These are phyloP conservation scores for Corylus americana DNA, from an alignment of 306 rosid genomes.

Conservation along the genomic window DNA sequence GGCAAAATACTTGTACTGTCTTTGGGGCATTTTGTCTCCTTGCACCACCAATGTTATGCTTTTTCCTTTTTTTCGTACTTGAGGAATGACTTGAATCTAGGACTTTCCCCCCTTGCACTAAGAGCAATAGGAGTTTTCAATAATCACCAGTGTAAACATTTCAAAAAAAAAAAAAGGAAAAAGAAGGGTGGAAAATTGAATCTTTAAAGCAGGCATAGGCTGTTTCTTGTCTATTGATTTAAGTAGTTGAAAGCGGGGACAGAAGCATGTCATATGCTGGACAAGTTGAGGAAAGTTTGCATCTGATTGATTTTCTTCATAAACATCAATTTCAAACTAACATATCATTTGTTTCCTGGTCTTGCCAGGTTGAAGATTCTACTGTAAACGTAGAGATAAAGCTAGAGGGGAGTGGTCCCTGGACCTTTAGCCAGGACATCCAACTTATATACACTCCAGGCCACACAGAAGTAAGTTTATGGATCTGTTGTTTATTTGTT, in stretches of 20 bases:
- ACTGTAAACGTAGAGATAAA: constrained; percentile 14
- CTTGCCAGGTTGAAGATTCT: constrained; percentile 14
- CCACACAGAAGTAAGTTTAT: constrained; percentile 24
- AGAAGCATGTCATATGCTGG: background rate
- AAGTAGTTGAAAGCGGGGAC: too few relatives aligned
- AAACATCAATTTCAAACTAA: background rate
- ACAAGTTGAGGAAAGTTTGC: background rate
- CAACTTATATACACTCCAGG: constrained; percentile 25
- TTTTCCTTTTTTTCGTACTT: background rate
- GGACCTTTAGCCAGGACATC: constrained; percentile 8
- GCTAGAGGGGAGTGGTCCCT: constrained; percentile 24
- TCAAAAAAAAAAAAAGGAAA: too few relatives aligned
- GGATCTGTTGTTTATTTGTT: too few relatives aligned
- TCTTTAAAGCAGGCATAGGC: background rate
- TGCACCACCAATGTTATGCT: background rate
- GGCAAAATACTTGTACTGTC: background rate
- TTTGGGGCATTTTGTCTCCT: background rate
- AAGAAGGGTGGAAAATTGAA: background rate
- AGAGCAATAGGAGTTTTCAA: background rate
- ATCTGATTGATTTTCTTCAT: background rate
- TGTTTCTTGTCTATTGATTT: background rate
- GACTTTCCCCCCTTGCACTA: background rate
- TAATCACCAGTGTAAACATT: background rate
- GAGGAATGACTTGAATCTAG: background rate
- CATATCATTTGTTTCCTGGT: background rate